Conservation (phyloP, 257 asterid genomes). For the Solanum ossicruentum region DNA sequence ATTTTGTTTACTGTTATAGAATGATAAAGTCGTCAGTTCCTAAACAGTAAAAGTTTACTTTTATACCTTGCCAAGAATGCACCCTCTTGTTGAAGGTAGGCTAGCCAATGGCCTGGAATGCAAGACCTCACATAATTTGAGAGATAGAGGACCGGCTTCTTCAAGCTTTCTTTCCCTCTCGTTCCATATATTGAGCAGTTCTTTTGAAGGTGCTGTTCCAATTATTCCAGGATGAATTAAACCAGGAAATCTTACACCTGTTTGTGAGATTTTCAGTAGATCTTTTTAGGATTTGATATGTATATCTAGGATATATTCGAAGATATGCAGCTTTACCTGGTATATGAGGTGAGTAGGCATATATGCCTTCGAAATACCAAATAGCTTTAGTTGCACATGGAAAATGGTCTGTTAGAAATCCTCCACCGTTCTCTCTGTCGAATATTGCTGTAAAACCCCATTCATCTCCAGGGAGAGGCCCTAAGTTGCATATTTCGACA, state of each 20-base stretch:
- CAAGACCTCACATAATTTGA: conserved; percentile 74
- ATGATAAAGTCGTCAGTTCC: not conserved
- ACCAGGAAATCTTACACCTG: conserved; percentile 92
- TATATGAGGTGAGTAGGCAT: conserved; percentile 90
- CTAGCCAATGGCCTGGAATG: conserved; percentile 80
- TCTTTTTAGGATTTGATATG: not conserved
- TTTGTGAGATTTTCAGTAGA: not conserved
- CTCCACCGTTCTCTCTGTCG: conserved; percentile 93
- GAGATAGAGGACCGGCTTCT: conserved; percentile 53
- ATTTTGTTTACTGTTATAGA: not conserved
- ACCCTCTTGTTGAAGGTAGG: conserved; percentile 72
- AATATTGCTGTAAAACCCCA: conserved; percentile 96
- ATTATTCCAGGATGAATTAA: conserved; percentile 85
- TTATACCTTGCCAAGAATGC: conserved; percentile 94
- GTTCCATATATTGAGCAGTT: conserved; percentile 73
- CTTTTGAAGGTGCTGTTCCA: conserved; percentile 93
- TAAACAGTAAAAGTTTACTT: no score
- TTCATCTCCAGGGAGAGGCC: conserved; percentile 91
- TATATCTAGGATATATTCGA: not conserved
- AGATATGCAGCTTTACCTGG: conserved; percentile 37
- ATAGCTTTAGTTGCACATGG: conserved; percentile 85
- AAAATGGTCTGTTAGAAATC: conserved; percentile 86
- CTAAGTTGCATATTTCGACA: conserved; percentile 87
- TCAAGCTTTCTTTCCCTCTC: conserved; percentile 61
- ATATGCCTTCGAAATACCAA: conserved; percentile 94